Base-by-base conservation (phyloP, 352 stramenopile species). In the Halophytophthora polymorphica region DNA sequence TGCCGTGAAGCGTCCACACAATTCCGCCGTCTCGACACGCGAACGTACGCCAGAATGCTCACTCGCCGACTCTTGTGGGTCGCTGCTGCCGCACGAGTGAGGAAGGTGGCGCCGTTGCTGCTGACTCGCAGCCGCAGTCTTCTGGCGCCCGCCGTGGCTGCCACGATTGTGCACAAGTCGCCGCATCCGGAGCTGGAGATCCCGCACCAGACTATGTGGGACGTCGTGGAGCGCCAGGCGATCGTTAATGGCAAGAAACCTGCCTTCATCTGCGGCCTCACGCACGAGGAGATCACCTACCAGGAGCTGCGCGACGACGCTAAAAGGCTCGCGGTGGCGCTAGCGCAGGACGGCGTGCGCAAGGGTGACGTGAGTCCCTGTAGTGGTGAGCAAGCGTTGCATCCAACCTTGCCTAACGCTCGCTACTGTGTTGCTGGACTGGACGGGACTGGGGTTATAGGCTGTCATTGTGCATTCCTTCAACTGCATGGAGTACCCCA, bases 401-500 rank as follows among this genome's bases (percentile, higher is more conserved):
- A 34, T 37, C 34, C 58, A 42, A 48, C 29, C 13, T 40, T 59
- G 8, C 29, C 40, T 46, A 25, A 25, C 19, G 19, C 4, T 10
- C 8, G 4, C 25, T 31, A 31, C 8, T 31, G 15, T 58, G 28
- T 40, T 25, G 43, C n/a, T 28, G 28, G 6, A 34, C 29, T 36
- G 11, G 34, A 21, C 5, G 35, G 6, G 34, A 33, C 22, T 45
- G 50, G 28, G 13, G 51, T 28, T 49, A 12, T 45, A 84, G 73
- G 58, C 69, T 3, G 71, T 89, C 18, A 58, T 86, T 2, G 6
- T 86, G 51, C 76, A 89, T 55, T 77, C 73, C 37, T 75, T 86
- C 55, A 89, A 89, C 61, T 89, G 78, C 46, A 17, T 87, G 23
- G 78, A 89, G 56, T 89, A 77, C 53, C 75, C 71, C 33, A 66